phyloP scores from a whole-genome alignment of 306 rosid species.

The Gynostemma pentaphyllum region DNA sequence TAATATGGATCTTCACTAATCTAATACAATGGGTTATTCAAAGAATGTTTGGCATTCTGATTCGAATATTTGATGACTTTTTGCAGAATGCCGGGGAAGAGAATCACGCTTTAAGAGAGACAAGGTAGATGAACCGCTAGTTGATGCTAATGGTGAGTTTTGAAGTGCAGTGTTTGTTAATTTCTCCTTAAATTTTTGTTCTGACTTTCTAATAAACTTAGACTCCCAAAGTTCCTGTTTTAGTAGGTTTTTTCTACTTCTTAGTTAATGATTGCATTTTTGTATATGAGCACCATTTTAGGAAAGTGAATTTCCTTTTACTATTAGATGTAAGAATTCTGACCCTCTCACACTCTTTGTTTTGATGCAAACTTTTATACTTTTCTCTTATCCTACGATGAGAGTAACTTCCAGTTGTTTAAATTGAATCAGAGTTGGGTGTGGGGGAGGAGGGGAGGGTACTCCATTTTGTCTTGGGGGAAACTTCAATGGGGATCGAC shows the following conservation, averaged over 20 bases:
- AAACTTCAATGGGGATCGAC: not conserved
- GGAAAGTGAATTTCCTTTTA: not conserved
- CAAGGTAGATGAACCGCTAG: slow-evolving; percentile 19
- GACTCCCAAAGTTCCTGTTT: not conserved
- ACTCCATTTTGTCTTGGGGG: not conserved
- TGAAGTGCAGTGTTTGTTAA: not conserved
- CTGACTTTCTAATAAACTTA: no score
- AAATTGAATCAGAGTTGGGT: not conserved
- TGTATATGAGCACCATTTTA: not conserved
- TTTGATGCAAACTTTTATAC: not conserved
- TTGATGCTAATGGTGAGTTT: slow-evolving; percentile 29
- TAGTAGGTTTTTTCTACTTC: not conserved
- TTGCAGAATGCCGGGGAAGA: slow-evolving; percentile 24
- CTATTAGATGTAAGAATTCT: not conserved
- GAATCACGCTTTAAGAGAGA: slow-evolving; percentile 20
- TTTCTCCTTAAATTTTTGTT: not conserved
- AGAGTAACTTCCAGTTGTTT: not conserved
- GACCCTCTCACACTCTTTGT: not conserved
- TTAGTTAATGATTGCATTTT: not conserved
- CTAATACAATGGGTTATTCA: not conserved
- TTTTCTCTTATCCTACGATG: not conserved
- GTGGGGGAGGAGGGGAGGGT: not conserved
- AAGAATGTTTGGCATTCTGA: not conserved
- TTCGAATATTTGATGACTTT: not conserved
- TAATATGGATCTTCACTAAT: not conserved